Evolutionary conservation across 2,329 filamentous ascomycete species (phyloP).

Genomic region (Verticillium nonalfalfae): DNA sequence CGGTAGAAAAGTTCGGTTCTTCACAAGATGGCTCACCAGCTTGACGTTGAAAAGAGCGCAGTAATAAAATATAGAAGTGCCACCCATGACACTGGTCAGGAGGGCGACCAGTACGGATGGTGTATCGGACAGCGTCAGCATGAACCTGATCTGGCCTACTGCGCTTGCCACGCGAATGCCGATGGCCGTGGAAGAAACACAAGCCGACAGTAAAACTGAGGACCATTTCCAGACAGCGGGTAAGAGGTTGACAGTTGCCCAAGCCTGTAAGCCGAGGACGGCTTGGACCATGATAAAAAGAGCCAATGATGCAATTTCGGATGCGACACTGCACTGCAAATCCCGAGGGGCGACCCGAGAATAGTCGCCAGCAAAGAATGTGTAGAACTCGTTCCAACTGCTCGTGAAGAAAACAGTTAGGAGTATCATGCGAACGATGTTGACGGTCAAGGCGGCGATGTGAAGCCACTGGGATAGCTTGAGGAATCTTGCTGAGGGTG

Average conservation of each 20-base stretch:
- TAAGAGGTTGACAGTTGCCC: conserved; percentile 46
- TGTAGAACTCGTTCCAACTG: conserved; percentile 55
- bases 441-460: conserved; percentile 49
- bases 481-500: conserved; percentile 56
- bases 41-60: conserved; percentile 49
- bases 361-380: conserved; percentile 49
- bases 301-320: conserved; percentile 34
- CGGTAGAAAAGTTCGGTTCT: conserved; percentile 39
- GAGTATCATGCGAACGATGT: conserved; percentile 53
- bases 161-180: conserved; percentile 25
- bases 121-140: conserved; percentile 12
- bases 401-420: conserved; percentile 55
- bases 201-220: conserved; percentile 22
- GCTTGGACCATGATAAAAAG: conserved; percentile 37
- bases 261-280: conserved; percentile 45
- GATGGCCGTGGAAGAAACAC: conserved; percentile 21
- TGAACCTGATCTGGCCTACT: conserved; percentile 26
- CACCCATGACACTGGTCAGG: conserved; percentile 25
- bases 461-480: conserved; percentile 64
- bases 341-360: conserved; percentile 33
- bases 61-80: conserved; percentile 42
- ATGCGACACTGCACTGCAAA: conserved; percentile 28
- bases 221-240: conserved; percentile 22
- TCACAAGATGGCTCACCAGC: conserved; percentile 39
- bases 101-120: not conserved